These are phyloP conservation scores for Alternaria alternata DNA, from an alignment of 2,329 filamentous ascomycete species.

Conservation along the genomic window DNA sequence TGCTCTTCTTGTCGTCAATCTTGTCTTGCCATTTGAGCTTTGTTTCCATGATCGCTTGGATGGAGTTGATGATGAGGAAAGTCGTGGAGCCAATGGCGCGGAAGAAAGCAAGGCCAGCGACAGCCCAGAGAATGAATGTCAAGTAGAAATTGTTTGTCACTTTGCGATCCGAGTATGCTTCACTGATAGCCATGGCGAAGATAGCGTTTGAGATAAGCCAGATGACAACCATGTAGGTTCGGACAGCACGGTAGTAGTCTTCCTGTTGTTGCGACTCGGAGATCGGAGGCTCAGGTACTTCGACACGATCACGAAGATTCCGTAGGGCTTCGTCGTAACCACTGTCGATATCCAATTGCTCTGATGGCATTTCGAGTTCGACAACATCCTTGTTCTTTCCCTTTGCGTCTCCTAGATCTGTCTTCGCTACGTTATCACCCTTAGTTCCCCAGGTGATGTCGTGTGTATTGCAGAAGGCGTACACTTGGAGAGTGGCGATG, in stretches of 20 bases:
- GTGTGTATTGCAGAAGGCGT: slow-evolving; percentile 99
- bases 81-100: slow-evolving; percentile 81
- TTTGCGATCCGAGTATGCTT: slow-evolving; percentile 76
- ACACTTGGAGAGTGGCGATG: slow-evolving; percentile 97
- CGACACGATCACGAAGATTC: slow-evolving; percentile 91
- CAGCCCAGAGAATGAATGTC: slow-evolving; percentile 90
- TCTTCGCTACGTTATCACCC: slow-evolving; percentile 94
- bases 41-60: slow-evolving; percentile 88
- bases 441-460: slow-evolving; percentile 99
- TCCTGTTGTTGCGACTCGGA: slow-evolving; percentile 89
- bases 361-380: slow-evolving; percentile 95
- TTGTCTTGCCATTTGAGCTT: slow-evolving; percentile 67
- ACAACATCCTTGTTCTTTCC: slow-evolving; percentile 78
- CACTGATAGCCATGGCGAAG: slow-evolving; percentile 90
- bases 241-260: slow-evolving; percentile 96
- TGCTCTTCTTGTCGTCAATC: slow-evolving; percentile 40
- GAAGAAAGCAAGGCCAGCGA: slow-evolving; percentile 86
- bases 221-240: slow-evolving; percentile 95
- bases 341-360: slow-evolving; percentile 97
- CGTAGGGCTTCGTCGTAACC: slow-evolving; percentile 97
- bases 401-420: slow-evolving; percentile 86
- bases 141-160: slow-evolving; percentile 89
- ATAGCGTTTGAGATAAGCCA: slow-evolving; percentile 95
- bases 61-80: slow-evolving; percentile 82
- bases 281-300: slow-evolving; percentile 70